These are phyloP conservation scores for Kodamaea nitidulidarum DNA, from an alignment of 805 yeast species.

Conservation along the genomic window DNA sequence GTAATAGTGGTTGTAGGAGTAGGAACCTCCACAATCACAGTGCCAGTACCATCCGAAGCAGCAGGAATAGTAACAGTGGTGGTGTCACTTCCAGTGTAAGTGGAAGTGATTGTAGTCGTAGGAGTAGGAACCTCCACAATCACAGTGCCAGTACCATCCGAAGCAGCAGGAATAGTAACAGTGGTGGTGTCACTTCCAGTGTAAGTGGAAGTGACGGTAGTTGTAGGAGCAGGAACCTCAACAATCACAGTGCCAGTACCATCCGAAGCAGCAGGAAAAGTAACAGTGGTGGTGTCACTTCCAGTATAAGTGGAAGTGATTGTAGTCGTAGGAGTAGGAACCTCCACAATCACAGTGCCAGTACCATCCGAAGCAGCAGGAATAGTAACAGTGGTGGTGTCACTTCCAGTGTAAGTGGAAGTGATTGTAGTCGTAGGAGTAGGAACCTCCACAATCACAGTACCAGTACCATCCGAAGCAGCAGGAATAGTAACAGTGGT, in stretches of 20 bases:
- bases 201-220: background rate
- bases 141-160: background rate
- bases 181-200: background rate
- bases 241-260: background rate
- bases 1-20: background rate
- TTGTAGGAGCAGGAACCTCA: background rate
- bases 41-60: background rate
- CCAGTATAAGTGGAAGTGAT: constrained; percentile 1
- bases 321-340: background rate
- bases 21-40: background rate
- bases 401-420: background rate
- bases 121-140: background rate
- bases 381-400: background rate
- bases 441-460: constrained; percentile 1
- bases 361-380: background rate
- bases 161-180: background rate
- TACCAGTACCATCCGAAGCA: background rate
- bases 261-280: background rate
- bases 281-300: background rate
- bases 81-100: background rate
- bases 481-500: background rate
- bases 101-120: background rate
- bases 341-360: background rate
- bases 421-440: background rate
- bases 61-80: background rate